Evolutionary conservation across 306 rosid species (phyloP).

Genomic region (Carpinus fangiana): DNA sequence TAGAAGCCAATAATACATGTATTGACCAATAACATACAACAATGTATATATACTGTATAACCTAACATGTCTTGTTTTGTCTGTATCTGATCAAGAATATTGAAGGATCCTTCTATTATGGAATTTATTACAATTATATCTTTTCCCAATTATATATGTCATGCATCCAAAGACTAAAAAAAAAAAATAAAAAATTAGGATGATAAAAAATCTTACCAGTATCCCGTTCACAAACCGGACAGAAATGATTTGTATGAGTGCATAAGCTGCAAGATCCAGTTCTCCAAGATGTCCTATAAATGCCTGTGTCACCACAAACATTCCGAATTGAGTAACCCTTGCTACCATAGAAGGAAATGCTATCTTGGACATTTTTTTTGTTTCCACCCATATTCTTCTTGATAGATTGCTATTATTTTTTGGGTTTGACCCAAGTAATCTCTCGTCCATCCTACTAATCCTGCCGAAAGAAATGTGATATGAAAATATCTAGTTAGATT

Average conservation of each 20-base stretch:
- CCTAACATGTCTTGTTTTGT: too few relatives aligned
- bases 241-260: conserved; percentile 48
- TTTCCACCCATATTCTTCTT: conserved; percentile 45
- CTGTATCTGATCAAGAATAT: too few relatives aligned
- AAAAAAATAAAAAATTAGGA: not conserved
- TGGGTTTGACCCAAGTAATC: conserved; percentile 5
- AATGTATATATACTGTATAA: too few relatives aligned
- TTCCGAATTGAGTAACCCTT: conserved; percentile 46
- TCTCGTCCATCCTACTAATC: conserved; percentile 4
- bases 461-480: not conserved
- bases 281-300: conserved; percentile 59
- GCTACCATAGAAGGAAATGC: conserved; percentile 62
- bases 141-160: too few relatives aligned
- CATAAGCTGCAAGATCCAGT: conserved; percentile 51
- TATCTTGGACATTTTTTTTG: conserved; percentile 40
- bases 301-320: conserved; percentile 51
- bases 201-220: conserved; percentile 24
- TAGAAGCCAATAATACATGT: too few relatives aligned
- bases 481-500: not conserved
- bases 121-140: not conserved
- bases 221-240: conserved; percentile 55
- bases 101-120: not conserved
- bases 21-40: too few relatives aligned
- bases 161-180: not conserved
- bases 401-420: conserved; percentile 9